phyloP scores from a whole-genome alignment of 306 rosid genomes.

The Pterocarpus santalinus region DNA sequence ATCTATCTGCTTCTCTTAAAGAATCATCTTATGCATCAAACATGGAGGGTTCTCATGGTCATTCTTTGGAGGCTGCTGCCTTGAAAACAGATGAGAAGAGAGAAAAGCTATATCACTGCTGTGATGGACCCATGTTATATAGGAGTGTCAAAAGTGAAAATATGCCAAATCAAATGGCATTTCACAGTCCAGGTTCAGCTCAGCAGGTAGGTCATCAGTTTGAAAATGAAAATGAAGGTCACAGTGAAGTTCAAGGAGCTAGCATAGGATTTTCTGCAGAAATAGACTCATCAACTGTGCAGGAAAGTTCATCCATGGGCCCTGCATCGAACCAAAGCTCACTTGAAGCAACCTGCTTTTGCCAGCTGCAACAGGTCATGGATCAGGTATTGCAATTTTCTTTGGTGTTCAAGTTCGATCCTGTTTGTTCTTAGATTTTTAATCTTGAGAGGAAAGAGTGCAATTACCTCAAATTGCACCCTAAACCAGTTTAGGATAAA shows the following conservation, averaged over 20 bases:
- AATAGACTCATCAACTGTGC: conserved; percentile 67
- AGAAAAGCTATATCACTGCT: conserved; percentile 47
- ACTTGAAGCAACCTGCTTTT: conserved; percentile 70
- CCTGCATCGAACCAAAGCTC: conserved; percentile 60
- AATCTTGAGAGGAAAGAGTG: conserved; percentile 7
- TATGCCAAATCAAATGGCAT: conserved; percentile 47
- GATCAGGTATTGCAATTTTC: conserved; percentile 68
- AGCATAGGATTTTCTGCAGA: conserved; percentile 63
- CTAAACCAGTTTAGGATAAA: conserved; percentile 3
- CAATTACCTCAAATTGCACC: conserved; percentile 14
- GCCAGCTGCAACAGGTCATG: conserved; percentile 74
- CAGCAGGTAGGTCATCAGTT: conserved; percentile 58
- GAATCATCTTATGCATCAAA: conserved; percentile 70
- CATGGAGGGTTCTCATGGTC: conserved; percentile 61
- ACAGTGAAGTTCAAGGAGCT: conserved; percentile 70
- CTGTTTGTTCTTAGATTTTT: conserved; percentile 27
- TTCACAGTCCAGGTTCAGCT: conserved; percentile 51
- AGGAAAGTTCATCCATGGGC: conserved; percentile 70
- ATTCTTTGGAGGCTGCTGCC: conserved; percentile 55
- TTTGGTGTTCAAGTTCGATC: conserved; percentile 27
- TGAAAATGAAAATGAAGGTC: conserved; percentile 74
- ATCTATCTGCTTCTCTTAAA: conserved; percentile 57
- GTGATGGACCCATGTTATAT: conserved; percentile 48
- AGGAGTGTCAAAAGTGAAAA: conserved; percentile 54
- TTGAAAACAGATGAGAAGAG: conserved; percentile 51